phyloP scores from a whole-genome alignment of 306 rosid genomes.

The Herpetospermum pedunculosum region DNA sequence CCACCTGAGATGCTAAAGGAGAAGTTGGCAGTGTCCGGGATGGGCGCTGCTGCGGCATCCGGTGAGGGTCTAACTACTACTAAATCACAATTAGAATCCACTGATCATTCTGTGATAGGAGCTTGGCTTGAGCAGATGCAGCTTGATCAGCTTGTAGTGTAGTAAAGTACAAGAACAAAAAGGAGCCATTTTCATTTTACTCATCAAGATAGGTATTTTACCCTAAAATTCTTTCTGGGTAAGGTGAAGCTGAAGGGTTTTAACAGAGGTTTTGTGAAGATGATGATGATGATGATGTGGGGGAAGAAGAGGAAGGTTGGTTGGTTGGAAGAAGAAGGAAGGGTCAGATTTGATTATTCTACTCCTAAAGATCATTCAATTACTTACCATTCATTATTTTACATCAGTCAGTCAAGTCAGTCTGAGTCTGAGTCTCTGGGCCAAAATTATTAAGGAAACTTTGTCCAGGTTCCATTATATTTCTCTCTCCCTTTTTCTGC shows the following conservation, averaged over 20 bases:
- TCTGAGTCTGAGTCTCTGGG: conserved; percentile 7
- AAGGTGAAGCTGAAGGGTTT: conserved; percentile 8
- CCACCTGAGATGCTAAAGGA: conserved; percentile 62
- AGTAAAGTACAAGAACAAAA: conserved; percentile 14
- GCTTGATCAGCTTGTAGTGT: conserved; percentile 67
- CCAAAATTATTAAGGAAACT: neutral
- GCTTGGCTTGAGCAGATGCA: conserved; percentile 97
- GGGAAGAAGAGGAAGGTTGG: neutral
- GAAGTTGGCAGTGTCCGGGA: conserved; percentile 28
- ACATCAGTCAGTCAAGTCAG: neutral
- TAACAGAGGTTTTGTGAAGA: neutral
- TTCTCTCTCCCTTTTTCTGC: neutral
- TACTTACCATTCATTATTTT: conserved; percentile 13
- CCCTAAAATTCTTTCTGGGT: conserved; percentile 8
- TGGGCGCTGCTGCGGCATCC: conserved; percentile 36
- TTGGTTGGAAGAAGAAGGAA: neutral
- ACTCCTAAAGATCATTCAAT: conserved; percentile 2
- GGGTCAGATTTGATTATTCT: neutral
- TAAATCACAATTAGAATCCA: conserved; percentile 42
- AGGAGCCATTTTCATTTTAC: conserved; percentile 24
- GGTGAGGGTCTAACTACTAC: conserved; percentile 44
- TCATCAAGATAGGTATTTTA: conserved; percentile 28
- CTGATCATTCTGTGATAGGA: conserved; percentile 71
- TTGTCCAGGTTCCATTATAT: conserved; percentile 9
- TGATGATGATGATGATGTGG: neutral